Percentiles rank a stretch among this genome's conserved stretches.
phyloP scores from a whole-genome alignment of 2,329 filamentous ascomycete species.

The Xylaria multiplex region DNA sequence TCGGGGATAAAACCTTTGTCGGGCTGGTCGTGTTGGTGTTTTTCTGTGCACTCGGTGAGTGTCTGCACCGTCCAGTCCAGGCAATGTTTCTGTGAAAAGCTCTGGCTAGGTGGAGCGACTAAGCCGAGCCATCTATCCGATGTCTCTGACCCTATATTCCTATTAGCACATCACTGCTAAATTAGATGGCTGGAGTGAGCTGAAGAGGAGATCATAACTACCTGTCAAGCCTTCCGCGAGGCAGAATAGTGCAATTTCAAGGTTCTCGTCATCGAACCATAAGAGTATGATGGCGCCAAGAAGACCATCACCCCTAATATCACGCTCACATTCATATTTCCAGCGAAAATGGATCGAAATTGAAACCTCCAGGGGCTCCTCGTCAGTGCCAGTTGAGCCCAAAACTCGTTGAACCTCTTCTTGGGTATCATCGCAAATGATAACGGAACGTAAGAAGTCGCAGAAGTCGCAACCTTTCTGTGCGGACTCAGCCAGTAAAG shows the following conservation, averaged over 20 bases:
- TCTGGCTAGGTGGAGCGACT: background rate
- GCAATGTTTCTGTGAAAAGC: background rate
- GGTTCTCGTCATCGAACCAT: background rate
- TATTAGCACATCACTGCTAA: background rate
- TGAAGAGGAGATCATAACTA: background rate
- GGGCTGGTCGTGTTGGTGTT: background rate
- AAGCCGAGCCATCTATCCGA: conserved; percentile 9
- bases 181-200: background rate
- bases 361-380: background rate
- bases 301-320: conserved; percentile 3
- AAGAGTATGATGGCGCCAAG: conserved; percentile 5
- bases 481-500: background rate
- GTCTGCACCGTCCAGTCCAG: conserved; percentile 6
- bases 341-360: conserved; percentile 11
- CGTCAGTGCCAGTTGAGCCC: conserved; percentile 1
- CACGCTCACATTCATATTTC: background rate
- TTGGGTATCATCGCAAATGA: conserved; percentile 2
- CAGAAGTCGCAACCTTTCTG: conserved; percentile 3
- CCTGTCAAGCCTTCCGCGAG: conserved; percentile 7
- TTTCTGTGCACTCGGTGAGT: conserved; percentile 1
- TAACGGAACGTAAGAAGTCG: conserved; percentile 3
- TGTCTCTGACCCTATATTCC: background rate
- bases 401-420: conserved; percentile 4
- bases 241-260: conserved; percentile 7
- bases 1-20: background rate